Conservation (phyloP, 2,329 filamentous ascomycete genomes). For the Fonsecaea monophora region DNA sequence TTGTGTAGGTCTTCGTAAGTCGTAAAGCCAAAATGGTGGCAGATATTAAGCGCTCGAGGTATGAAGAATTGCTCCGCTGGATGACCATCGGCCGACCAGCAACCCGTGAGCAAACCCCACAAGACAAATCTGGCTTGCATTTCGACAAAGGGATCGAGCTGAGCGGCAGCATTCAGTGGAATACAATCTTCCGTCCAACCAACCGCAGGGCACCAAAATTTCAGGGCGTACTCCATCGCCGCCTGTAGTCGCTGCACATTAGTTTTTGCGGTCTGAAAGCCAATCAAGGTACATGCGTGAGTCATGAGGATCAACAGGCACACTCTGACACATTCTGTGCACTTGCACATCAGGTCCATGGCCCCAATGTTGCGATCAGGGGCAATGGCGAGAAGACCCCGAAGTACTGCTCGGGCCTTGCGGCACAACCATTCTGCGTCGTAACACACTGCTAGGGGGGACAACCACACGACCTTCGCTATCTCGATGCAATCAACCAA, state of each 20-base stretch:
- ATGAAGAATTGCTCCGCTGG: conserved; percentile 32
- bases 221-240: conserved; percentile 25
- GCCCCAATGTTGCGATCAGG: conserved; percentile 30
- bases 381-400: conserved; percentile 28
- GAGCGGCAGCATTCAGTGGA: conserved; percentile 20
- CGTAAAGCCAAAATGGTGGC: conserved; percentile 27
- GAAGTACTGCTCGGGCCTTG: conserved; percentile 34
- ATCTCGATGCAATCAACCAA: conserved; percentile 37
- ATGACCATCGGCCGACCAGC: conserved; percentile 27
- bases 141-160: conserved; percentile 21
- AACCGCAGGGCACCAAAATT: conserved; percentile 30
- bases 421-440: conserved; percentile 38
- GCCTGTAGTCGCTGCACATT: conserved; percentile 27
- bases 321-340: conserved; percentile 27
- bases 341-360: conserved; percentile 24
- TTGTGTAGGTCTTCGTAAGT: conserved; percentile 35
- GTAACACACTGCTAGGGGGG: conserved; percentile 36
- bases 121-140: conserved; percentile 30
- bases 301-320: conserved; percentile 36
- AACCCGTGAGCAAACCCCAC: conserved; percentile 28
- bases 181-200: conserved; percentile 32
- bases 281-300: conserved; percentile 36
- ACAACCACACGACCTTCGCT: conserved; percentile 37
- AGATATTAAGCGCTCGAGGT: conserved; percentile 31
- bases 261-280: conserved; percentile 30